These are phyloP conservation scores for Monosporozyma servazzii DNA, from an alignment of 805 yeast genomes.

Conservation along the genomic window DNA sequence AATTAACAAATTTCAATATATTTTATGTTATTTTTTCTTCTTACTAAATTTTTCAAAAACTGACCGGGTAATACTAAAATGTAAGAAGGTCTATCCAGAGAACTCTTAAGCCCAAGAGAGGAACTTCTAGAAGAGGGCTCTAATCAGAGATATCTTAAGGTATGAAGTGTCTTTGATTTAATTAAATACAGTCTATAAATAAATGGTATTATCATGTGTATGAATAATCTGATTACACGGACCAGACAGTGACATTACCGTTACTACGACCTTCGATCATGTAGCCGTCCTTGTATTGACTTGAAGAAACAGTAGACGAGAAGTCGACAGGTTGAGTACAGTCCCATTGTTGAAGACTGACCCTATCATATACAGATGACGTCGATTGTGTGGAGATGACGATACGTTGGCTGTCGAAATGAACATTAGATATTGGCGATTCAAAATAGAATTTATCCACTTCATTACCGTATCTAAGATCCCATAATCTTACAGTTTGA, in stretches of 20 bases:
- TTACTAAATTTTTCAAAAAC: not conserved
- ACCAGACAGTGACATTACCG: slow-evolving; percentile 61
- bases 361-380: slow-evolving; percentile 46
- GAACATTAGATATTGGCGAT: slow-evolving; percentile 43
- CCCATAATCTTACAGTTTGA: slow-evolving; percentile 60
- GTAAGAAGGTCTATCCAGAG: not conserved
- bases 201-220: not conserved
- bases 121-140: no score
- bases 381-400: slow-evolving; percentile 43
- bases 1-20: not conserved
- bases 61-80: not conserved
- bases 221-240: slow-evolving; percentile 26
- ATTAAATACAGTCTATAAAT: not conserved
- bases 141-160: not conserved
- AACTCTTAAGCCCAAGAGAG: no score
- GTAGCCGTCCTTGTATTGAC: slow-evolving; percentile 56
- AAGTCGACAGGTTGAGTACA: slow-evolving; percentile 40
- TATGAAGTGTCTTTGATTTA: not conserved
- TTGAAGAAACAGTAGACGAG: slow-evolving; percentile 57
- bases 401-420: slow-evolving; percentile 51
- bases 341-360: slow-evolving; percentile 42
- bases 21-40: not conserved
- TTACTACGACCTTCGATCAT: slow-evolving; percentile 52
- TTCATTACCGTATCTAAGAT: slow-evolving; percentile 55
- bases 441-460: slow-evolving; percentile 54